Evolutionary conservation across 345 rosid species (phyloP), one percentile per base, ranked within the genome.

Genomic region (Heritiera fomes): DNA sequence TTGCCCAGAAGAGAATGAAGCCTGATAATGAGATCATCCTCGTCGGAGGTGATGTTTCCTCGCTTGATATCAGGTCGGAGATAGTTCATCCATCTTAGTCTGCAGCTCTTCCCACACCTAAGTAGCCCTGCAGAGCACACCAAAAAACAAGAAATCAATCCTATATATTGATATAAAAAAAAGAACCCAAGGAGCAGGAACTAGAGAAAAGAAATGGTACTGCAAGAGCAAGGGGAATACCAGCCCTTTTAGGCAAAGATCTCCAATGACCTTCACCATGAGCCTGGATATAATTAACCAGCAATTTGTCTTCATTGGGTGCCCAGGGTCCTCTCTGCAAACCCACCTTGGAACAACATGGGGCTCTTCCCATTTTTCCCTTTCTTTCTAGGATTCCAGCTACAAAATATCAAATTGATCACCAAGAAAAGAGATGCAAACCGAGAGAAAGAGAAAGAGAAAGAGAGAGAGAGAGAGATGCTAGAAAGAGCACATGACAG

Each of bases 1-100:
- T 88, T 88, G 38, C 90, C 88, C 0, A 87, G 88, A 38, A 87
- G 88, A 3, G 84, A 45, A 32, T 87, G 90, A 23, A 87, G 79
- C 14, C 85, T 76, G 76, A 87, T 75, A 71, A 87, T 86, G 28
- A 86, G 84, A 75, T 87, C 90, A 2, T 86, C 90, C 80, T 87
- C 90, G 10, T 86, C 90, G 10, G 85, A 50, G 11, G 84, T 72
- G 59, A 88, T 82, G 87, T 88, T 81, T 41, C 90, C 90, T 77
- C 87, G 62, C 80, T 86, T 88, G 43, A 88, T 81, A 62, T 81
- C 87, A 0, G 90, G 88, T 30, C 90, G 65, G n/a, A 86, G 86
- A 78, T 87, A 87, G 77, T 87, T 87, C 88, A 87, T 34, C 90
- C 90, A 87, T 74, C 88, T 75, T 10, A 87, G 80, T 78, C 90